Evolutionary conservation across 495 filamentous ascomycete species (phyloP), one percentile per base, ranked within the genome.

Genomic region (Lasiosphaeris hirsuta): DNA sequence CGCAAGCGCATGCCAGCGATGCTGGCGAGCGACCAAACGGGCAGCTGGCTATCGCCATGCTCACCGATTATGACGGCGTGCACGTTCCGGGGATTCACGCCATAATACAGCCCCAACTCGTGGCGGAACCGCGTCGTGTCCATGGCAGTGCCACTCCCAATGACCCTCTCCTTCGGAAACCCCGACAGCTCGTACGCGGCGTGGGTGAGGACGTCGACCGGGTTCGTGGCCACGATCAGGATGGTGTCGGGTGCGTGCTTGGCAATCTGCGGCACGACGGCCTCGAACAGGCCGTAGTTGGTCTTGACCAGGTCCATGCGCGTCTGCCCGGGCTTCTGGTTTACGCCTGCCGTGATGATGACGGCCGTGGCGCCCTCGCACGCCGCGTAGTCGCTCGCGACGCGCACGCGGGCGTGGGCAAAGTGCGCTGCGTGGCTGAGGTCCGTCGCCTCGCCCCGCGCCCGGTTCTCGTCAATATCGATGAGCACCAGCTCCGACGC

Each of bases 311-410:
- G 63, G 54, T 72, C 67, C 9, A 70, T 43, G 2, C 65, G 59
- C 0, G 67, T 68, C 51, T 72, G 64, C 7, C 69, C 69, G 35
- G 67, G 64, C 52, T 68, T 71, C 47, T 71, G 68, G 51, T 69
- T 69, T 45, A 69, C 67, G 10, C 67, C 67, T 7, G 67, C 67
- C 0, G 67, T 68, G 57, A 86, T 84, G 30, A 81, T 72, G 62
- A 85, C 81, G 10, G 78, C 80, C 1, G 81, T 74, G 57, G 84
- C 81, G 0, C 78, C 78, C 10, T 77, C 63, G 56, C 72, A 71
- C 56, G 70, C 72, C 14, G 64, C 61, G 54, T 72, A 73, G 17
- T 66, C 64, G 10, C 60, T 57, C 6, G 70, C 53, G 6, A 47
- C 67, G 7, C 65, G 66, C 3, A 69, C 64, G 19, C 65, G 59